phyloP scores from a whole-genome alignment of 2,329 filamentous ascomycete genomes.

The Coniochaeta prunicola region DNA sequence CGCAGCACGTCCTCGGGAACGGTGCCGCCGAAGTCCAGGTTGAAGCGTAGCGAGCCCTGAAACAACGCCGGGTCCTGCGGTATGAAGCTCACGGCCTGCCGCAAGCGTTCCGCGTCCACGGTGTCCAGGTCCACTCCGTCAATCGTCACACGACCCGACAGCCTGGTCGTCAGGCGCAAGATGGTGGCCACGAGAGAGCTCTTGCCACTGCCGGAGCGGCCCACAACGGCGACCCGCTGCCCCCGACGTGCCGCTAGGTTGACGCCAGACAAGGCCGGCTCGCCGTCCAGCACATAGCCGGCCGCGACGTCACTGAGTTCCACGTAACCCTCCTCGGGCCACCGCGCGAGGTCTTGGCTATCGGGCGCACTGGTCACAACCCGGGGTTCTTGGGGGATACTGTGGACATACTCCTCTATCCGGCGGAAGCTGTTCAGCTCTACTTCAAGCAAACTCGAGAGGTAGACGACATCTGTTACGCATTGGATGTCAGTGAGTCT shows the following conservation, averaged over 20 bases:
- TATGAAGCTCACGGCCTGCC: conserved; percentile 72
- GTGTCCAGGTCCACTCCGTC: conserved; percentile 64
- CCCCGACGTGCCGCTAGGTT: conserved; percentile 18
- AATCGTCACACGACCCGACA: conserved; percentile 47
- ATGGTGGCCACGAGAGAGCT: conserved; percentile 26
- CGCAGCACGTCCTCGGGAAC: conserved; percentile 71
- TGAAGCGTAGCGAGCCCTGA: conserved; percentile 70
- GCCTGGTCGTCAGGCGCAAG: conserved; percentile 42
- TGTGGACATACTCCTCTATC: neutral
- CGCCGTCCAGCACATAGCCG: neutral
- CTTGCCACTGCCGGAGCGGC: conserved; percentile 25
- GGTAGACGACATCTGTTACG: too few species aligned
- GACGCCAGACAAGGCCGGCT: conserved; percentile 13
- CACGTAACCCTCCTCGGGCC: neutral
- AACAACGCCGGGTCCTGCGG: conserved; percentile 81
- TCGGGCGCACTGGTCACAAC: neutral
- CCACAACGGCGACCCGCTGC: conserved; percentile 25
- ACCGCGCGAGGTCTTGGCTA: neutral
- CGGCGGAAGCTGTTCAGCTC: neutral
- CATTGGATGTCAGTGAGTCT: too few species aligned
- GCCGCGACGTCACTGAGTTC: neutral
- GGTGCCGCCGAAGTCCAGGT: conserved; percentile 75
- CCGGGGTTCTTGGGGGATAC: neutral
- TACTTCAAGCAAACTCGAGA: neutral
- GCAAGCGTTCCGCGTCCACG: conserved; percentile 67